Base-by-base conservation (phyloP, 108 stramenopile genomes). In the Nitzschia sp. region DNA sequence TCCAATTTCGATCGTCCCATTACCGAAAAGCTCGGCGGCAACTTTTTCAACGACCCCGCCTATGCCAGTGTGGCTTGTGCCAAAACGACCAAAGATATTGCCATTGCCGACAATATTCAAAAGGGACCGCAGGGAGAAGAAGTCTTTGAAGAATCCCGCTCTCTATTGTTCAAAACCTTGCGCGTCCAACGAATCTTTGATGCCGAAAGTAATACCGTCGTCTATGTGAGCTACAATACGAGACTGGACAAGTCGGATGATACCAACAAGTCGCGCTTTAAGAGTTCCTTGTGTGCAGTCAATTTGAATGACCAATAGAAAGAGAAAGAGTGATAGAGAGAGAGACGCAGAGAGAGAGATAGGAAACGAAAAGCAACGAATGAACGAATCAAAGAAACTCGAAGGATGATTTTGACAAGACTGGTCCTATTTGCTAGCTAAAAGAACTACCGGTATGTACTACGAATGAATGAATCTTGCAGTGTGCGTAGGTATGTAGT, bases 1-100 rank as follows among this genome's bases (percentile, higher is more conserved):
- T 81, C 79, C 65, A 94, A 94, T 77, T 96, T 96, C 75, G 85
- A 96, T 63, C 76, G 89, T n/a, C 96, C 96, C 26, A 35, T 96
- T 44, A 92, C 85, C 0, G 96, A 96, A 72, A 77, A 88, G 32
- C 36, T 94, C 1, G 69, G 58, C n/a, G 79, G 77, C 44, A 82
- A 83, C 66, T 94, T 96, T 65, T 94, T 96, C 66, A 81, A 73
- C 9, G 96, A 96, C 68, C 96, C 96, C 1, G 82, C 82, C 47
- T 87, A 79, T 54, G 90, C 93, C 9, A 75, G 78, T 61, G 91
- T 96, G 13, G 84, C 82, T n/a, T 90, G 89, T 66, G 93, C 89
- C 62, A 79, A 82, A 26, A 93, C 85, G 17, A 80, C 82, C 15
- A 69, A 70, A 15, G 59, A 62, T 44, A 76, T 94, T 22, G 65